phyloP scores from a whole-genome alignment of 2,329 filamentous ascomycete genomes.

The Neoscytalidium dimidiatum region DNA sequence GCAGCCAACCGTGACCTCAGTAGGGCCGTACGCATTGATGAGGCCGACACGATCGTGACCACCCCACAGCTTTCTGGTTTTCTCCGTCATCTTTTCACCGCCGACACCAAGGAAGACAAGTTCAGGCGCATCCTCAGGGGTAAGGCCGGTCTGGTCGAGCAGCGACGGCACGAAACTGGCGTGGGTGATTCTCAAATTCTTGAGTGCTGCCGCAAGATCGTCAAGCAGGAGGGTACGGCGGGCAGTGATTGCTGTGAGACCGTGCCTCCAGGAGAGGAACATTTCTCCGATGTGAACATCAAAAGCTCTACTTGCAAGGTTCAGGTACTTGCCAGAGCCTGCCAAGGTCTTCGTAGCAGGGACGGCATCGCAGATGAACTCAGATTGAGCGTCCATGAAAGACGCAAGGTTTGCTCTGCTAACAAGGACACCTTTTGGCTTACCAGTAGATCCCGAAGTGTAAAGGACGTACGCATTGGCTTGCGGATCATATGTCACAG shows the following conservation, averaged over 20 bases:
- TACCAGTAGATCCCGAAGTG: constrained; percentile 95
- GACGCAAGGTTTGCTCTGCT: constrained; percentile 16
- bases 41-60: constrained; percentile 19
- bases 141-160: constrained; percentile 15
- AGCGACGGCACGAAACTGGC: constrained; percentile 29
- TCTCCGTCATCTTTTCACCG: constrained; percentile 39
- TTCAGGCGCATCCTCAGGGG: constrained; percentile 27
- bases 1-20: constrained; percentile 34
- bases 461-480: constrained; percentile 65
- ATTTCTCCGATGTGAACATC: constrained; percentile 26
- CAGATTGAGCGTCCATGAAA: constrained; percentile 33
- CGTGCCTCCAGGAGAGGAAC: constrained; percentile 19
- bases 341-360: constrained; percentile 21
- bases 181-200: constrained; percentile 32
- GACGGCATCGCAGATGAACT: constrained; percentile 29
- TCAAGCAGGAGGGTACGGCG: constrained; percentile 12
- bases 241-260: constrained; percentile 11
- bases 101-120: constrained; percentile 35
- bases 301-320: constrained; percentile 36
- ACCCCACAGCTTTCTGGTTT: constrained; percentile 35
- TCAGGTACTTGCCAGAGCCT: constrained; percentile 33
- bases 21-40: constrained; percentile 33
- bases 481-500: constrained; percentile 1
- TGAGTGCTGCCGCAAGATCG: constrained; percentile 16
- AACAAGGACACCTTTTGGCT: constrained; percentile 83